phyloP scores from a whole-genome alignment of 192 early-diverging fungal species.

The Coemansia asiatica region DNA sequence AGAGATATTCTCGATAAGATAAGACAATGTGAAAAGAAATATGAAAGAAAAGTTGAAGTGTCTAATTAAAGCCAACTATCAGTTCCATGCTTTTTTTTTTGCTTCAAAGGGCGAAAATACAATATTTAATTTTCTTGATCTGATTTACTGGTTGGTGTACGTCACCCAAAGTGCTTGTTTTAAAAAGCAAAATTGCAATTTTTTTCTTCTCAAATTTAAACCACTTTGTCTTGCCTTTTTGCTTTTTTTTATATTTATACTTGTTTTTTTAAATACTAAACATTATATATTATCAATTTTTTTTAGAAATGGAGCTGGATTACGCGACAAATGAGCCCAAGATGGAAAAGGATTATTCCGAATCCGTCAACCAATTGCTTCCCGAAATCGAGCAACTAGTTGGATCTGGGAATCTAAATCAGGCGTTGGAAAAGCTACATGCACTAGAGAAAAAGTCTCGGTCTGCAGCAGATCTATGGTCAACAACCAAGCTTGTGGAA shows the following conservation, averaged over 20 bases:
- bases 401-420: slow-evolving; percentile 67
- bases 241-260: slow-evolving; percentile 1
- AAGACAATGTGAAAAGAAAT: too few species aligned
- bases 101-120: not conserved
- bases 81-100: too few species aligned
- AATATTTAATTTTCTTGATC: not conserved
- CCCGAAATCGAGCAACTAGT: slow-evolving; percentile 75
- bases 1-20: too few species aligned
- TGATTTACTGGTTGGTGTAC: slow-evolving; percentile 10
- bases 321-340: slow-evolving; percentile 60
- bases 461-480: slow-evolving; percentile 82
- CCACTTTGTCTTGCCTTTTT: too few species aligned
- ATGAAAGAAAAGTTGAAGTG: too few species aligned
- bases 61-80: too few species aligned
- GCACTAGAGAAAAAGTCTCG: slow-evolving; percentile 94
- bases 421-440: slow-evolving; percentile 88
- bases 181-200: too few species aligned
- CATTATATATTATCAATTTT: too few species aligned
- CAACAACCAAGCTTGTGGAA: slow-evolving; percentile 83
- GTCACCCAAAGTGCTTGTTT: not conserved
- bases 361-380: slow-evolving; percentile 72
- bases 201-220: too few species aligned
- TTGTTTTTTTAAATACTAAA: not conserved
- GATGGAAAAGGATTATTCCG: slow-evolving; percentile 91
- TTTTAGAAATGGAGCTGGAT: slow-evolving; percentile 38